Conservation (phyloP, 2,329 filamentous ascomycete genomes). For the Alternaria conjuncta region DNA sequence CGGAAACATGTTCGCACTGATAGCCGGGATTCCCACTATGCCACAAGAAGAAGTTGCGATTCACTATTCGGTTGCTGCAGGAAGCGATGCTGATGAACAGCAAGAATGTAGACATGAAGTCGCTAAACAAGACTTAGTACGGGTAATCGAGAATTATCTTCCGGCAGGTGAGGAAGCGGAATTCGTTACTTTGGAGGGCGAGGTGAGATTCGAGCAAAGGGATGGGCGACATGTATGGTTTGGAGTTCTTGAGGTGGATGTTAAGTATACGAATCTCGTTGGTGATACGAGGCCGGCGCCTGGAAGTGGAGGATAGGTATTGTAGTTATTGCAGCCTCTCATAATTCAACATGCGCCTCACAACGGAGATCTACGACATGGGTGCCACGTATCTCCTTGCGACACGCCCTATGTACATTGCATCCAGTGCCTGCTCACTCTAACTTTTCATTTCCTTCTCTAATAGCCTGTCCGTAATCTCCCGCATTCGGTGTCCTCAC, state of each 20-base stretch:
- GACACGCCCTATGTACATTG: background rate
- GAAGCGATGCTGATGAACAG: background rate
- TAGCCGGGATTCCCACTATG: background rate
- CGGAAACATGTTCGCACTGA: background rate
- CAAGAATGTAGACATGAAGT: background rate
- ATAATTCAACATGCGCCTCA: background rate
- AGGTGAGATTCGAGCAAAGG: background rate
- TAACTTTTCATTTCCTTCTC: conserved; percentile 31
- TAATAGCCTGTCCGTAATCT: conserved; percentile 71
- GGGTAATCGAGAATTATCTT: background rate
- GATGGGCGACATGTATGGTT: background rate
- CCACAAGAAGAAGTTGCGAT: background rate
- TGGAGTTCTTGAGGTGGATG: background rate
- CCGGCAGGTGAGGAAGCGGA: background rate
- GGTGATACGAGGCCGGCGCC: background rate
- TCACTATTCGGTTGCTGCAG: background rate
- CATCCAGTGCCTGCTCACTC: conserved; percentile 1
- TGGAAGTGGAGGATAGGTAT: background rate
- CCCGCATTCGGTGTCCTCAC: conserved; percentile 75
- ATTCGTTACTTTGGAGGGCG: background rate
- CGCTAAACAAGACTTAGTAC: background rate
- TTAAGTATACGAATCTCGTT: background rate
- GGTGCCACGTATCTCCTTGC: background rate
- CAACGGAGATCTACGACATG: background rate
- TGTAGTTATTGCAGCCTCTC: background rate